Base-by-base conservation (phyloP, 2,329 filamentous ascomycete genomes). In the Paraphaeosphaeria sporulosa region DNA sequence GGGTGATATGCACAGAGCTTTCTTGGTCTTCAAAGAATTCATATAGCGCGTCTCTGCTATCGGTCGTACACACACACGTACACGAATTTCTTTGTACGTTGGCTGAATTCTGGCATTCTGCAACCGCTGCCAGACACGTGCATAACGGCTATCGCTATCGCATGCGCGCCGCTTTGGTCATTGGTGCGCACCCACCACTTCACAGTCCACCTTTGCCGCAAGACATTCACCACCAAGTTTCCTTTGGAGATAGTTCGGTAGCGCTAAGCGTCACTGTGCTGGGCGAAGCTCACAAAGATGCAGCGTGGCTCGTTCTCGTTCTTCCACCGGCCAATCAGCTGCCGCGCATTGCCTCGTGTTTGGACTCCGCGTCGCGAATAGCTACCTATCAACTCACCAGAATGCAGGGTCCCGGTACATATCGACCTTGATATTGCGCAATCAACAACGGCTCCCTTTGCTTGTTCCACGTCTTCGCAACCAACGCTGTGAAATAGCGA, bases 251-350 rank as follows among this genome's bases (percentile, higher is more conserved):
- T 30, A 25, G 21, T 21, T 55, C 44, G 27, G 52, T 25, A 55
- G 27, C 30, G 40, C 52, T 30, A 46, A 43, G 19, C 38, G 30
- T 55, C 40, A 30, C 38, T 21, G 30, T 55, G 23, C 27, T 47
- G 36, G 27, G 3, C 27, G 40, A 47, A 43, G 44, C 52, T 47
- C 42, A 47, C 52, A 55, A 55, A 32, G 7, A 55, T 55, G 52
- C 52, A 55, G 52, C 52, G 42, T 21, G 27, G 23, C 42, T 55
- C 52, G 1, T 47, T 47, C 52, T 46, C 52, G 1, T 55, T 47
- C 52, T 46, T 38, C 52, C 52, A 25, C 52, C 52, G 42, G 40
- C 52, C 52, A 55, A 55, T 55, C 12, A 55, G 52, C 52, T 46
- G 38, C n/a, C 38, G 38, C 38, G 38, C 17, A 40, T 40, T n/a